Conservation (phyloP, 2,329 filamentous ascomycete species). For the Fusarium concolor region DNA sequence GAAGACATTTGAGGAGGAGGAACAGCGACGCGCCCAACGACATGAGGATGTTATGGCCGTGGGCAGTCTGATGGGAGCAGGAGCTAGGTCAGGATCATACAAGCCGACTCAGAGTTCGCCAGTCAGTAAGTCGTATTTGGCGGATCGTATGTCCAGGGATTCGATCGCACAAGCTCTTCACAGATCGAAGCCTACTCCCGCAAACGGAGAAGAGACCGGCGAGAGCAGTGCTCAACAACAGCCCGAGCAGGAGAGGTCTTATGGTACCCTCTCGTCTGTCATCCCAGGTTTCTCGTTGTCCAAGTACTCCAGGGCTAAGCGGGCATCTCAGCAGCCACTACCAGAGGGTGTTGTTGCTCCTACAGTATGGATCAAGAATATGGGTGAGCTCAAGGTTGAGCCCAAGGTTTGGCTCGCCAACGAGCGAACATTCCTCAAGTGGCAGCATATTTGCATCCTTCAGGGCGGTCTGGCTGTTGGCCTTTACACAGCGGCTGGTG, state of each 20-base stretch:
- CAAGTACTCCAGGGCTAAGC: slow-evolving; percentile 74
- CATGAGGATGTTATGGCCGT: slow-evolving; percentile 91
- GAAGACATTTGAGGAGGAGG: slow-evolving; percentile 89
- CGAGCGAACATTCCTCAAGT: slow-evolving; percentile 97
- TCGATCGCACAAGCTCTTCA: slow-evolving; percentile 47
- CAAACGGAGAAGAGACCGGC: slow-evolving; percentile 51
- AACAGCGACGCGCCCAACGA: slow-evolving; percentile 81
- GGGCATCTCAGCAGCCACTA: slow-evolving; percentile 63
- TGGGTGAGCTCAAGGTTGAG: slow-evolving; percentile 90
- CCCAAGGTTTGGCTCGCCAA: slow-evolving; percentile 99
- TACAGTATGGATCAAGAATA: slow-evolving; percentile 91
- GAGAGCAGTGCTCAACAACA: slow-evolving; percentile 52
- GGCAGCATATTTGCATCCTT: slow-evolving; percentile 94
- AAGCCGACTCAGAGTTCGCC: slow-evolving; percentile 74
- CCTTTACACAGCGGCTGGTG: slow-evolving; percentile 87
- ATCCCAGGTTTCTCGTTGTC: slow-evolving; percentile 86
- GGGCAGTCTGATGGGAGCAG: slow-evolving; percentile 83
- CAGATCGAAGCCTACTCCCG: slow-evolving; percentile 40
- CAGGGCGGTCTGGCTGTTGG: slow-evolving; percentile 86
- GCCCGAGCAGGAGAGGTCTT: slow-evolving; percentile 54
- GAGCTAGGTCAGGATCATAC: slow-evolving; percentile 65
- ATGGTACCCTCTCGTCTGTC: slow-evolving; percentile 74
- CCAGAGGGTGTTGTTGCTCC: slow-evolving; percentile 92
- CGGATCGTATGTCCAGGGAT: slow-evolving; percentile 63
- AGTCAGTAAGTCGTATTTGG: slow-evolving; percentile 72